Percentiles rank a stretch among this genome's conserved stretches.
Evolutionary conservation across 2,329 filamentous ascomycete species (phyloP).

Genomic region (Fusarium sp.): DNA sequence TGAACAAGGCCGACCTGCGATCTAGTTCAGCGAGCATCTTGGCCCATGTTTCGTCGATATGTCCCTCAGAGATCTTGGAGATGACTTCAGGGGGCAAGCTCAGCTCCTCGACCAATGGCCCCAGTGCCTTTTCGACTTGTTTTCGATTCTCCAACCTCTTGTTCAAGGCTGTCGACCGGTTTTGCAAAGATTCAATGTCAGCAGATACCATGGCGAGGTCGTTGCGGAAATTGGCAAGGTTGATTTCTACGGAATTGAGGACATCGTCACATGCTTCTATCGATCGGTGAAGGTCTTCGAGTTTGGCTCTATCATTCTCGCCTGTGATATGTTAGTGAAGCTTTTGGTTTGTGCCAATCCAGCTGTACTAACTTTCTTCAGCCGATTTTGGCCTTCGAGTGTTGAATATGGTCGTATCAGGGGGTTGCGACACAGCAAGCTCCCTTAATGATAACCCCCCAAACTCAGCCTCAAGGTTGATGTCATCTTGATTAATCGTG

Average conservation of each 20-base stretch:
- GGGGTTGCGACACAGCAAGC: constrained; percentile 64
- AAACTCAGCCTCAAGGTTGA: constrained; percentile 82
- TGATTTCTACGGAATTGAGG: constrained; percentile 90
- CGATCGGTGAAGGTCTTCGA: constrained; percentile 90
- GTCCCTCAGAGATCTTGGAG: constrained; percentile 86
- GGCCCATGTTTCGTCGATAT: constrained; percentile 91
- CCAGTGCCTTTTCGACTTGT: constrained; percentile 87
- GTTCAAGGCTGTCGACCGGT: constrained; percentile 85
- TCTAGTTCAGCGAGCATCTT: constrained; percentile 87
- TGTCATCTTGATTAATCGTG: constrained; percentile 62
- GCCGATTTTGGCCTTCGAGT: constrained; percentile 70
- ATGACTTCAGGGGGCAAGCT: constrained; percentile 88
- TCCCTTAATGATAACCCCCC: constrained; percentile 80
- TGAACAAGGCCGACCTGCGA: constrained; percentile 78
- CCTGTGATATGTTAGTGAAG: constrained; percentile 60
- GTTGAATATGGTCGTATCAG: constrained; percentile 29
- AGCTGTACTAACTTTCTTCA: constrained; percentile 75
- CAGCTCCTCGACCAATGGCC: constrained; percentile 90
- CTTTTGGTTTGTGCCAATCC: neutral
- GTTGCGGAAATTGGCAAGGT: constrained; percentile 91
- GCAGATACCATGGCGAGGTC: constrained; percentile 93
- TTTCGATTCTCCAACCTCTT: constrained; percentile 89
- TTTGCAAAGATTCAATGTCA: constrained; percentile 94
- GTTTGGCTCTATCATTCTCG: constrained; percentile 84
- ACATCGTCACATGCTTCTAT: constrained; percentile 94